phyloP scores from a whole-genome alignment of 164 flowering plant genomes.

The Magnolia sinica region DNA sequence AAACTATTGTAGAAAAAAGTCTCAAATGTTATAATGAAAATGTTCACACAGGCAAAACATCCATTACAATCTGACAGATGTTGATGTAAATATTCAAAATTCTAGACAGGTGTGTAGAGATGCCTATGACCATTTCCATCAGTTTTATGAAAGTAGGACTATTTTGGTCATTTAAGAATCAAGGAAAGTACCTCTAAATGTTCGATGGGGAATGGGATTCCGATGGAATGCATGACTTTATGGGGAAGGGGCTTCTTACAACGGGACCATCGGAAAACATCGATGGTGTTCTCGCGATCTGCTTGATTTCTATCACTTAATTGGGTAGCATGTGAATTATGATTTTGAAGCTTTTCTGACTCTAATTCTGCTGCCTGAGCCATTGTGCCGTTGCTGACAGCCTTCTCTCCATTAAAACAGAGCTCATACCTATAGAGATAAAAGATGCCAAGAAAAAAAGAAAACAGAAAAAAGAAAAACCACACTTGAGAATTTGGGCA shows the following conservation, averaged over 20 bases:
- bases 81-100: no score
- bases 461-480: neutral
- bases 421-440: slow-evolving; percentile 74
- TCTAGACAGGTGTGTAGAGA: neutral
- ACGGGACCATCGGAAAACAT: slow-evolving; percentile 85
- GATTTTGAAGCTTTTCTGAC: slow-evolving; percentile 51
- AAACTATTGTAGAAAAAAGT: no score
- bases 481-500: neutral
- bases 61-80: no score
- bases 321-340: slow-evolving; percentile 32
- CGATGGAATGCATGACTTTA: slow-evolving; percentile 67
- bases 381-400: slow-evolving; percentile 37
- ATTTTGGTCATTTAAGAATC: neutral
- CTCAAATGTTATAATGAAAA: no score
- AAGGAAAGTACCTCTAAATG: slow-evolving; percentile 62
- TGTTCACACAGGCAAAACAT: no score
- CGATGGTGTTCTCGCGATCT: slow-evolving; percentile 55
- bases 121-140: neutral
- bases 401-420: slow-evolving; percentile 78
- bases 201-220: slow-evolving; percentile 80
- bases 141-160: neutral
- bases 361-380: slow-evolving; percentile 49
- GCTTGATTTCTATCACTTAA: slow-evolving; percentile 51
- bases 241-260: slow-evolving; percentile 90
- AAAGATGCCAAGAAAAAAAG: neutral